Percentiles rank a stretch among this genome's conserved stretches.
These are phyloP conservation scores for Oehlia diaphana DNA, from an alignment of 192 early-diverging fungal genomes.

Conservation along the genomic window DNA sequence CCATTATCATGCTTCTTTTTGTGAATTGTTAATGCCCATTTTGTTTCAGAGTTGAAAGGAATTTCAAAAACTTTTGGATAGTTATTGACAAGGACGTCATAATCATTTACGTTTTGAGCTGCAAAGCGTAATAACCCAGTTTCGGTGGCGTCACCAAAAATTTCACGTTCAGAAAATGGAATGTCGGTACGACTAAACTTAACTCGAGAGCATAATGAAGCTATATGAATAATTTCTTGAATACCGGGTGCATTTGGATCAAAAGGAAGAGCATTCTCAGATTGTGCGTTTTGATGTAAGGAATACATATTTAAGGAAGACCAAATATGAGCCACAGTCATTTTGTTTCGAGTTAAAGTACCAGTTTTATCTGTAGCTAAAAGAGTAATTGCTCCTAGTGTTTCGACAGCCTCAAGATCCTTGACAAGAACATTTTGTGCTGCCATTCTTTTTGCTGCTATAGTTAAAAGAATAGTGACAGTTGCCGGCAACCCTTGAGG, in stretches of 20 bases:
- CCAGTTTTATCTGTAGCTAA: slow-evolving; percentile 98
- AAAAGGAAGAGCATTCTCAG: slow-evolving; percentile 45
- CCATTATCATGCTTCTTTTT: slow-evolving; percentile 69
- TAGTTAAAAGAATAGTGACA: slow-evolving; percentile 89
- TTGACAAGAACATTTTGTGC: slow-evolving; percentile 89
- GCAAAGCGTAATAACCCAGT: slow-evolving; percentile 87
- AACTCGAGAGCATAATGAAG: slow-evolving; percentile 81
- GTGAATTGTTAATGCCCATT: slow-evolving; percentile 93
- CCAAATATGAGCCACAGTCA: slow-evolving; percentile 95
- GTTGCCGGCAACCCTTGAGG: slow-evolving; percentile 94
- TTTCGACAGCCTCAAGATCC: slow-evolving; percentile 94
- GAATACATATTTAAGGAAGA: slow-evolving; percentile 67
- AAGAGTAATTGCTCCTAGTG: slow-evolving; percentile 93
- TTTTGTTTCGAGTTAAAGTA: slow-evolving; percentile 95
- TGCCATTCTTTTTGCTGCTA: slow-evolving; percentile 96
- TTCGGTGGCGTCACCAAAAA: slow-evolving; percentile 95
- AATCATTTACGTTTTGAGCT: slow-evolving; percentile 65
- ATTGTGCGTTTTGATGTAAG: slow-evolving; percentile 45
- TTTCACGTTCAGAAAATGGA: slow-evolving; percentile 75
- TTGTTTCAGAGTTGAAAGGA: slow-evolving; percentile 95
- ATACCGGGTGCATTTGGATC: slow-evolving; percentile 59
- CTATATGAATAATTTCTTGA: slow-evolving; percentile 76
- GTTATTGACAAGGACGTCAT: slow-evolving; percentile 65
- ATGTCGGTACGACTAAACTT: slow-evolving; percentile 90
- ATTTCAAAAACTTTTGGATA: slow-evolving; percentile 93